phyloP scores from a whole-genome alignment of 345 rosid species.

The Mercurialis annua region DNA sequence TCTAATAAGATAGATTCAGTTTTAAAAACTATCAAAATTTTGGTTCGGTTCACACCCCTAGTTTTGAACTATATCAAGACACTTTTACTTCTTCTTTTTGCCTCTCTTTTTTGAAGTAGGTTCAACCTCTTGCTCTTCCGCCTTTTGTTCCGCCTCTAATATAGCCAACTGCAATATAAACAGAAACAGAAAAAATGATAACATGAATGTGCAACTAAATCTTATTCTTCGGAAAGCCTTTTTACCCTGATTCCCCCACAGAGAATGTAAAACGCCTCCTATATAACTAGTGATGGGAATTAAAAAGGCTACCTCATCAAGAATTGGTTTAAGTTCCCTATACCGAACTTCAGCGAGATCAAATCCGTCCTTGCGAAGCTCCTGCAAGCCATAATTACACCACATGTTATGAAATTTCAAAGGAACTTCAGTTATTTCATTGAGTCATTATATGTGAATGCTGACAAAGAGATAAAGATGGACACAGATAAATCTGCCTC shows the following conservation, averaged over 20 bases:
- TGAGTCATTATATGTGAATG: background rate
- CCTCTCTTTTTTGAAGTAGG: slow-evolving; percentile 64
- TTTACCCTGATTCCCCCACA: too few relatives aligned
- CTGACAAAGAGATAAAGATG: background rate
- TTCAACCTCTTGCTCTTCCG: slow-evolving; percentile 81
- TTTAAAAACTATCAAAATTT: too few relatives aligned
- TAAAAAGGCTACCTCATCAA: slow-evolving; percentile 65
- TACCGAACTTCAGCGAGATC: slow-evolving; percentile 88
- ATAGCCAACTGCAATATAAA: slow-evolving; percentile 51
- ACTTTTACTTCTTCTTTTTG: slow-evolving; percentile 49
- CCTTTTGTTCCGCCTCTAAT: slow-evolving; percentile 92
- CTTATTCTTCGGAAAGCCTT: background rate
- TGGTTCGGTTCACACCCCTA: too few relatives aligned
- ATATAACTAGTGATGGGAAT: background rate
- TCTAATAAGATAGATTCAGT: too few relatives aligned
- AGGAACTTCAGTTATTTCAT: background rate
- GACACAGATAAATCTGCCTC: background rate
- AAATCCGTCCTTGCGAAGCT: slow-evolving; percentile 92
- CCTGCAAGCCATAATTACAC: slow-evolving; percentile 42
- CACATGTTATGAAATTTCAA: background rate
- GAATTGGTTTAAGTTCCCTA: slow-evolving; percentile 84
- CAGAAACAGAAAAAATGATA: background rate
- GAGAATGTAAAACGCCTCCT: background rate
- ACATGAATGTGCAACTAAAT: background rate
- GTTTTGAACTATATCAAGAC: slow-evolving; percentile 12